These are phyloP conservation scores for Inosperma sp. DNA, from an alignment of 768 basidiomycete genomes.

Conservation along the genomic window DNA sequence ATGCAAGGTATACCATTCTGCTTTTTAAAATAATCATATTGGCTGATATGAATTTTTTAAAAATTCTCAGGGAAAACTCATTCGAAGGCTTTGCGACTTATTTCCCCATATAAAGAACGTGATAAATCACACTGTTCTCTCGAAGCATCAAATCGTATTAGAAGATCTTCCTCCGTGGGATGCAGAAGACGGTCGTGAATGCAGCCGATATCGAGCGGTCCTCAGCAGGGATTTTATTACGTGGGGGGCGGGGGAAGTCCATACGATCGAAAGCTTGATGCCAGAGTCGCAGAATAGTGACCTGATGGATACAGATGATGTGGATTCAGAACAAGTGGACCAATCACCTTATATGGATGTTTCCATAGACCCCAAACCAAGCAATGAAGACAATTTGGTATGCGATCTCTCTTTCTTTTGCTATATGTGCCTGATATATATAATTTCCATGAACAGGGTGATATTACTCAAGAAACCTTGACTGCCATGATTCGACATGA, in stretches of 20 bases:
- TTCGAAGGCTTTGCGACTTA: slow-evolving; percentile 51
- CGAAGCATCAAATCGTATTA: slow-evolving; percentile 47
- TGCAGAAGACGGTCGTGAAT: slow-evolving; percentile 43
- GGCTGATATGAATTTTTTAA: neutral
- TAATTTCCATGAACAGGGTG: slow-evolving; percentile 47
- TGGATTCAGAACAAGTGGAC: neutral
- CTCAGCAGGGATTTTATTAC: slow-evolving; percentile 52
- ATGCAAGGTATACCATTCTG: slow-evolving; percentile 43
- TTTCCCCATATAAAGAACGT: slow-evolving; percentile 40
- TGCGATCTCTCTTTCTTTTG: slow-evolving; percentile 5
- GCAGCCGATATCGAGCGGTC: slow-evolving; percentile 42
- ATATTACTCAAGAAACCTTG: slow-evolving; percentile 67
- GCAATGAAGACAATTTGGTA: slow-evolving; percentile 18
- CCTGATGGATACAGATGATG: slow-evolving; percentile 11
- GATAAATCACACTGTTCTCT: slow-evolving; percentile 44
- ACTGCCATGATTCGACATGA: slow-evolving; percentile 72
- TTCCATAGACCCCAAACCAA: slow-evolving; percentile 7
- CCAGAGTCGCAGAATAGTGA: slow-evolving; percentile 12
- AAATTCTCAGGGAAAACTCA: slow-evolving; percentile 53
- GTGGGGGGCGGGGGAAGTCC: slow-evolving; percentile 26
- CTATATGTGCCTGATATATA: slow-evolving; percentile 1
- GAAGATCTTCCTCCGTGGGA: slow-evolving; percentile 55
- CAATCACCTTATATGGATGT: slow-evolving; percentile 6
- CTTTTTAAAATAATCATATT: neutral
- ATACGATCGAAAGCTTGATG: slow-evolving; percentile 22